Evolutionary conservation across 2,329 filamentous ascomycete species (phyloP), one percentile per base, ranked within the genome.

Genomic region (Gliomastix tumulicola): DNA sequence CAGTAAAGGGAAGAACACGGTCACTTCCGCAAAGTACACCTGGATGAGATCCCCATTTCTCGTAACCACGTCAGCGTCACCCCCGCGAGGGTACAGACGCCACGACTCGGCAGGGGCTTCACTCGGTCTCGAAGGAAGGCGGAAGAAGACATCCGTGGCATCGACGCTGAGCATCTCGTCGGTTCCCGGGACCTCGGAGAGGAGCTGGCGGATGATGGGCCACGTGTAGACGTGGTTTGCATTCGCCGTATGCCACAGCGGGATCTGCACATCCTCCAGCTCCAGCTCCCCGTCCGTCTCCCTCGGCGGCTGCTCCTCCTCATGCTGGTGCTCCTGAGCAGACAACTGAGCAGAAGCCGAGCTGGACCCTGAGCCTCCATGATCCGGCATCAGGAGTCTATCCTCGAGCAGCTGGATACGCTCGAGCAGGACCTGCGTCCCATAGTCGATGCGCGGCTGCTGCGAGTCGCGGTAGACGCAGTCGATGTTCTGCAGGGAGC

Each of bases 351-450:
- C n/a, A n/a, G n/a, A n/a, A n/a, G n/a, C n/a, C n/a, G n/a, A n/a
- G n/a, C n/a, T n/a, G n/a, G n/a, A n/a, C n/a, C n/a, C n/a, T n/a
- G n/a, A n/a, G n/a, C n/a, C n/a, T n/a, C n/a, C n/a, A n/a, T n/a
- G n/a, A n/a, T n/a, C n/a, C n/a, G n/a, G n/a, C n/a, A n/a, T n/a
- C n/a, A n/a, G n/a, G 13, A 34, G 20, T 0, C 53, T 41, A 20
- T 56, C 48, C 12, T 56, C 53, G 0, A 56, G 43, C 7, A 51
- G 39, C n/a, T 56, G 50, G 8, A 56, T 55, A 2, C 52, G 25
- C 16, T 55, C 53, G 2, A 56, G 41, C 2, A 56, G 36, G n/a
- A 53, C 40, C 6, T 47, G 38, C 0, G 53, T 56, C 21, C 53
- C 55, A 19, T 49, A 44, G 23, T 56, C 53, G 10, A 54, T 51